phyloP scores from a whole-genome alignment of 257 asterid genomes.

The Forsythia viridissima region DNA sequence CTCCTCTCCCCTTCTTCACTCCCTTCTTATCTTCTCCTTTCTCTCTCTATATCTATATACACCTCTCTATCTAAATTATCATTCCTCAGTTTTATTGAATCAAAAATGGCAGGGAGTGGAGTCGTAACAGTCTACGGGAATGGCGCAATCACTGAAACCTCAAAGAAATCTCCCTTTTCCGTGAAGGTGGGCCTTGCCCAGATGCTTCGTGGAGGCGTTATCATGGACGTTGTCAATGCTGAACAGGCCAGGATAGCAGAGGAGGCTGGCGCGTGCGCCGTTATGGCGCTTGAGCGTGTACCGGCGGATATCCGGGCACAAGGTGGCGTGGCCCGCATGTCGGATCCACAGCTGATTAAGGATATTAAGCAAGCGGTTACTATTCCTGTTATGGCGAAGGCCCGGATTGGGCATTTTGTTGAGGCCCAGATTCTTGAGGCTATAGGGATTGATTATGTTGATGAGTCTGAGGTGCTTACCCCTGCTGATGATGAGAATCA shows the following conservation, averaged over 20 bases:
- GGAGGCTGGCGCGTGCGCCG: constrained; percentile 96
- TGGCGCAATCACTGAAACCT: constrained; percentile 82
- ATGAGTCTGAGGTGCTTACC: constrained; percentile 86
- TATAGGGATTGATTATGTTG: constrained; percentile 80
- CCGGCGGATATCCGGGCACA: constrained; percentile 93
- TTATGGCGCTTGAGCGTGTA: constrained; percentile 92
- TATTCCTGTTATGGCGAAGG: constrained; percentile 93
- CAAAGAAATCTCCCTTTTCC: constrained; percentile 83
- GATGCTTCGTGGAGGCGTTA: constrained; percentile 96
- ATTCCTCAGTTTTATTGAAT: neutral
- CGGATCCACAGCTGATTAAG: constrained; percentile 83
- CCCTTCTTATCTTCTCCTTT: neutral
- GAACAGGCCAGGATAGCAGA: constrained; percentile 96
- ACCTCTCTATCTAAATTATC: neutral
- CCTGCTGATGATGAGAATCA: constrained; percentile 78
- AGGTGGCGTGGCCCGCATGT: constrained; percentile 95
- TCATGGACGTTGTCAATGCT: constrained; percentile 90
- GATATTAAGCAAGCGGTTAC: constrained; percentile 88
- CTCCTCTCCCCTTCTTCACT: neutral
- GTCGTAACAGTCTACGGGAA: constrained; percentile 87
- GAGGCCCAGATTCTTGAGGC: constrained; percentile 94
- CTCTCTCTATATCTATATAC: neutral
- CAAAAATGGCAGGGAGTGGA: constrained; percentile 81
- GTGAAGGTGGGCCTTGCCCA: constrained; percentile 93
- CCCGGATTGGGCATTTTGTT: constrained; percentile 83